Conservation (phyloP, 768 basidiomycete genomes). For the Calocera viscosa region DNA sequence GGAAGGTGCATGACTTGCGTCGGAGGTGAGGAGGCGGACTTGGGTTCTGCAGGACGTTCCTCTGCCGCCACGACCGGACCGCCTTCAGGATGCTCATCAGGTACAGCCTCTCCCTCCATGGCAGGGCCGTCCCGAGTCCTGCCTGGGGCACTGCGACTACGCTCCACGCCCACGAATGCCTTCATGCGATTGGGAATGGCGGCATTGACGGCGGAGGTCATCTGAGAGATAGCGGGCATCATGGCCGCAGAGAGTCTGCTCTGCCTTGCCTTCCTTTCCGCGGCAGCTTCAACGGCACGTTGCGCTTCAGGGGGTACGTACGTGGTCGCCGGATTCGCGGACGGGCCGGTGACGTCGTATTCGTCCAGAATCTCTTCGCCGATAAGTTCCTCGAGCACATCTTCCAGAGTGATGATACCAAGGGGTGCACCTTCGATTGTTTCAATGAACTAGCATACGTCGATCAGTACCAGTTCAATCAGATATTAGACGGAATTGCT, state of each 20-base stretch:
- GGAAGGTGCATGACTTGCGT: neutral
- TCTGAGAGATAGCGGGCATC: constrained; percentile 1
- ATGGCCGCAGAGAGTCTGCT: neutral
- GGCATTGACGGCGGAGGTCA: neutral
- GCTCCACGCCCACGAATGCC: constrained; percentile 1
- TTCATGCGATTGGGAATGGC: constrained; percentile 3
- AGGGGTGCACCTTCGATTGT: constrained; percentile 75
- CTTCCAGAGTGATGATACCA: constrained; percentile 87
- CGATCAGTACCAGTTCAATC: no score
- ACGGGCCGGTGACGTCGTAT: constrained; percentile 59
- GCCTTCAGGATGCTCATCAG: neutral
- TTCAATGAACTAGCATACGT: constrained; percentile 51
- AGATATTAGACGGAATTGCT: constrained; percentile 22
- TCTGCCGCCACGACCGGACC: neutral
- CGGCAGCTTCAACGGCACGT: constrained; percentile 10
- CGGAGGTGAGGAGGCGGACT: neutral
- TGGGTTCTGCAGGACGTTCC: neutral
- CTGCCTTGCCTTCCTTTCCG: neutral
- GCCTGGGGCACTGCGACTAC: neutral
- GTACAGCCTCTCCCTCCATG: neutral
- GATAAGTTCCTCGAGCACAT: constrained; percentile 85
- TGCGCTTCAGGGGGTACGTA: constrained; percentile 29
- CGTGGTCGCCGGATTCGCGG: constrained; percentile 29
- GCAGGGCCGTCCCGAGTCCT: neutral
- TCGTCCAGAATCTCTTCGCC: constrained; percentile 91